Evolutionary conservation across 306 rosid species (phyloP).

Genomic region (Vigna mungo): DNA sequence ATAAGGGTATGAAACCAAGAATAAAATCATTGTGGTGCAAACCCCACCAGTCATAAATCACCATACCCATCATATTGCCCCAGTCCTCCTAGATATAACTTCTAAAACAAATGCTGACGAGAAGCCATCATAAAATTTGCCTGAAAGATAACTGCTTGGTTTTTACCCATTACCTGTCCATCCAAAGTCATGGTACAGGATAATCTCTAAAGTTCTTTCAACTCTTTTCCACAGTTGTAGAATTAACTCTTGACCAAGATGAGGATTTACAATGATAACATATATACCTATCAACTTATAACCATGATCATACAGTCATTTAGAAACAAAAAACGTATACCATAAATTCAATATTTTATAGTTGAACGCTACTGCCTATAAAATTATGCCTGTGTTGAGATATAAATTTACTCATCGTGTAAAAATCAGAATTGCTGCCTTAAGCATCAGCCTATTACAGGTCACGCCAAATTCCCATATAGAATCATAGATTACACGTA

Average conservation of each 20-base stretch:
- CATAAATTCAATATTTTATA: constrained; percentile 1
- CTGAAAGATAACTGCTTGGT: not conserved
- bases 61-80: not conserved
- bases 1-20: not conserved
- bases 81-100: not conserved
- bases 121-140: constrained; percentile 9
- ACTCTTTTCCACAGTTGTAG: not conserved
- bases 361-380: not conserved
- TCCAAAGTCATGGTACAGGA: not conserved
- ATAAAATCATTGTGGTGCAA: not conserved
- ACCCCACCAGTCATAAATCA: constrained; percentile 8
- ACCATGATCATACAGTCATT: not conserved
- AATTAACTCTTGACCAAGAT: constrained; percentile 10
- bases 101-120: not conserved
- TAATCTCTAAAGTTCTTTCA: constrained; percentile 2
- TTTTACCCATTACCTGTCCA: not conserved
- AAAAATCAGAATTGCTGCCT: constrained; percentile 10
- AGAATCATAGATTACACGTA: not conserved
- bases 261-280: constrained; percentile 1
- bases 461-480: not conserved
- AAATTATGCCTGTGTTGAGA: not conserved
- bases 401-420: constrained; percentile 8
- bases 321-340: constrained; percentile 7
- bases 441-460: not conserved
- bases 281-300: not conserved